Percentiles rank a stretch among this genome's conserved stretches.
phyloP scores from a whole-genome alignment of 2,329 filamentous ascomycete genomes.

The Neonectria punicea region DNA sequence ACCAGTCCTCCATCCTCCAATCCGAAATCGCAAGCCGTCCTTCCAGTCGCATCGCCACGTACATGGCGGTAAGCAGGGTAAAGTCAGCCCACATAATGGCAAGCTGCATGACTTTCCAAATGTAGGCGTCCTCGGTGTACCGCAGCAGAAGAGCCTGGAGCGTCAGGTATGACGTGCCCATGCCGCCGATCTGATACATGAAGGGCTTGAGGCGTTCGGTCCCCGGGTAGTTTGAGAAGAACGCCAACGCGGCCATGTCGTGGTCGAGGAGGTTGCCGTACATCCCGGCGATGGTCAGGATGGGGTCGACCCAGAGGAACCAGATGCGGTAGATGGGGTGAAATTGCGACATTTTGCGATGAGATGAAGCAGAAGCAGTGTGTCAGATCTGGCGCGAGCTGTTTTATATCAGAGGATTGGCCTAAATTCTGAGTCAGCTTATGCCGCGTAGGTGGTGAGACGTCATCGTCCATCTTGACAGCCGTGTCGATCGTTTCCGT shows the following conservation, averaged over 20 bases:
- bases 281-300: constrained; percentile 32
- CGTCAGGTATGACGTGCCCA: constrained; percentile 31
- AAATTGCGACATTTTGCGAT: constrained; percentile 21
- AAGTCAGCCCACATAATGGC: constrained; percentile 35
- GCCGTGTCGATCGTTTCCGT: too few relatives aligned
- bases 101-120: constrained; percentile 37
- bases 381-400: background rate
- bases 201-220: constrained; percentile 30
- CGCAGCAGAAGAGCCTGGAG: constrained; percentile 24
- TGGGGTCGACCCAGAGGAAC: constrained; percentile 40
- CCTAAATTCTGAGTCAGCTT: constrained; percentile 17
- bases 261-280: constrained; percentile 34
- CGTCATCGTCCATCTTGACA: too few relatives aligned
- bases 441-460: background rate
- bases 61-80: constrained; percentile 32
- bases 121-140: constrained; percentile 35
- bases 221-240: constrained; percentile 19
- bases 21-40: constrained; percentile 14
- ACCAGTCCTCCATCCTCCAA: constrained; percentile 35
- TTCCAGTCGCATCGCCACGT: constrained; percentile 25
- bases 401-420: too few relatives aligned
- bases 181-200: constrained; percentile 40
- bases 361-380: background rate
- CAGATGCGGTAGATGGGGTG: constrained; percentile 32
- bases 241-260: constrained; percentile 24